Evolutionary conservation across 805 yeast species (phyloP), one percentile per base, ranked within the genome.

Genomic region (Cyberlindnera saturnus): DNA sequence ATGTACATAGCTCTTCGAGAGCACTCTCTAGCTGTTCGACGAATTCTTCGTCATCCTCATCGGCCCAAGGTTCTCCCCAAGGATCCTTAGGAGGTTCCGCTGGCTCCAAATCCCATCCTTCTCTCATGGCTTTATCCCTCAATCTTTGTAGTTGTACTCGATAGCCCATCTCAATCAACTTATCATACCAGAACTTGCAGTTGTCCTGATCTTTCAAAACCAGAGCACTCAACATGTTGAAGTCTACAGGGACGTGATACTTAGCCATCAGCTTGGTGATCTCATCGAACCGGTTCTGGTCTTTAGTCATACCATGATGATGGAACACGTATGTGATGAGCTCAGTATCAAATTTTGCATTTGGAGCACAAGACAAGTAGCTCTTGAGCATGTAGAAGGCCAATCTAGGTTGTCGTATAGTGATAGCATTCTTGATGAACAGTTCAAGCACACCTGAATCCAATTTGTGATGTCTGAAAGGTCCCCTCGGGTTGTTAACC

Each of bases 361-460:
- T 41, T 3, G 43, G 28, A 14, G 16, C 23, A 5, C 16, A 16
- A 7, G 38, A 29, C 16, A 57, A 17, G 37, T 39, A 55, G 6
- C 15, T 29, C n/a, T 23, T 46, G 9, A 55, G 39, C 43, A 57
- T 45, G 3, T 30, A 9, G 10, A 50, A 37, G 3, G 60, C 57
- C 13, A 46, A 15, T 2, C 38, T 28, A 9, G 56, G 54, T 26
- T 44, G 43, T 3, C 40, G 23, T 15, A 23, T 31, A 4, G 36
- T 29, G 15, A 55, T 39, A 1, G 43, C 33, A 18, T 38, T 39
- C 15, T 44, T 41, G 13, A 55, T 34, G 20, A 57, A 53, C 8
- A 47, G 23, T 17, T 52, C 51, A 5, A 50, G 11, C 2, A 57
- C 38, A 4, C 36, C 50, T 17, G 45, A 48, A 44, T 54, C 59